A percentile compares a stretch with the other conserved stretches of the same genome.
Evolutionary conservation across 805 yeast genomes (phyloP).

Genomic region (Yarrowia deformans): DNA sequence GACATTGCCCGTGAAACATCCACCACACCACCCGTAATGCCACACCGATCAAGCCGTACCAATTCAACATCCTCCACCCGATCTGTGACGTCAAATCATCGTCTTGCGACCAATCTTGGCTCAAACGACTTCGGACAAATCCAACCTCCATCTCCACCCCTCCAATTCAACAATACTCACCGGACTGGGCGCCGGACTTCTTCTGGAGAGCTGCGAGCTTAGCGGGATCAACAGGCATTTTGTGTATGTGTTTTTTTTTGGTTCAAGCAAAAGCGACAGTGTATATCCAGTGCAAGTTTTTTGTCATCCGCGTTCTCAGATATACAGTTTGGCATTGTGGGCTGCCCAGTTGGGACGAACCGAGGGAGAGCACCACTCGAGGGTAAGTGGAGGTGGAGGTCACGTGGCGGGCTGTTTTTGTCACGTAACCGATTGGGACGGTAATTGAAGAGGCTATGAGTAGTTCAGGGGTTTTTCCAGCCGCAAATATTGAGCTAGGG

Average conservation of each 20-base stretch:
- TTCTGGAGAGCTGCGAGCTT: slow-evolving; percentile 55
- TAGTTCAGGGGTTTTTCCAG: background rate
- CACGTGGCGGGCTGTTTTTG: background rate
- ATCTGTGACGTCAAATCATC: background rate
- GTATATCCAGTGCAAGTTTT: slow-evolving; percentile 18
- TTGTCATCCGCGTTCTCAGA: slow-evolving; percentile 32
- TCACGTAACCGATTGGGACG: too few relatives aligned
- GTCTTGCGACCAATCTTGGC: background rate
- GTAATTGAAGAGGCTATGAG: background rate
- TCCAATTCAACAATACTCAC: slow-evolving; percentile 6
- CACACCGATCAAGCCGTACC: too few relatives aligned
- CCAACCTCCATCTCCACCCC: background rate
- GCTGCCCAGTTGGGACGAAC: slow-evolving; percentile 35
- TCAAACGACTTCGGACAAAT: background rate
- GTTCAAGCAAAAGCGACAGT: slow-evolving; percentile 20
- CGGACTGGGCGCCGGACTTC: slow-evolving; percentile 51
- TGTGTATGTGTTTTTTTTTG: slow-evolving; percentile 19
- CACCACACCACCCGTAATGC: too few relatives aligned
- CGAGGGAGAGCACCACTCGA: background rate
- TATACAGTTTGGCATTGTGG: slow-evolving; percentile 32
- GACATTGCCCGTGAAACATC: background rate
- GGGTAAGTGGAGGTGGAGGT: background rate
- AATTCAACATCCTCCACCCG: too few relatives aligned
- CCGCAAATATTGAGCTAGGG: too few relatives aligned
- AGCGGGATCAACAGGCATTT: slow-evolving; percentile 40